Evolutionary conservation across 331 rosid species (phyloP).

Genomic region (Spiraea crenata): DNA sequence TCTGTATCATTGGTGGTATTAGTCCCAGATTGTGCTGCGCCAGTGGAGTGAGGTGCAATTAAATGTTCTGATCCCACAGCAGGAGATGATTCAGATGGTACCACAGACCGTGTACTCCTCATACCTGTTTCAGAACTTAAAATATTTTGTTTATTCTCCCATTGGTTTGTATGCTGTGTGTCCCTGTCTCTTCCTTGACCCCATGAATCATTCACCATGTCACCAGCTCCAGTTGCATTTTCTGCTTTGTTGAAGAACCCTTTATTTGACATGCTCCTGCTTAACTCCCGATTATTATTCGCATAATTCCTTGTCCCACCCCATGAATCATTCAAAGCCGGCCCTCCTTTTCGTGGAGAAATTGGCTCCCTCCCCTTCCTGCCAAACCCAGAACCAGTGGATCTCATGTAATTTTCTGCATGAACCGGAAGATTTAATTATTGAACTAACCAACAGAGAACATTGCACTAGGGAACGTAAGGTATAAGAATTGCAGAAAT

Average conservation of each 20-base stretch:
- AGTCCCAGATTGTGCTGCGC: constrained; percentile 39
- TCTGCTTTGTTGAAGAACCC: constrained; percentile 65
- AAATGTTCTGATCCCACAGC: constrained; percentile 40
- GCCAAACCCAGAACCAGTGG: constrained; percentile 75
- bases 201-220: constrained; percentile 54
- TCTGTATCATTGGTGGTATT: constrained; percentile 67
- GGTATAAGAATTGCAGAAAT: not conserved
- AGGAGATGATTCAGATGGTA: constrained; percentile 39
- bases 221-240: constrained; percentile 51
- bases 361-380: constrained; percentile 71
- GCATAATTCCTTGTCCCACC: constrained; percentile 66
- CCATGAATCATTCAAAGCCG: constrained; percentile 69
- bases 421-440: constrained; percentile 25
- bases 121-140: constrained; percentile 51
- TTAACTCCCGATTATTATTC: constrained; percentile 50
- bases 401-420: constrained; percentile 66
- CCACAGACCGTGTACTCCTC: constrained; percentile 41
- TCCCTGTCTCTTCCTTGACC: constrained; percentile 77
- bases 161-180: constrained; percentile 46
- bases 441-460: not conserved
- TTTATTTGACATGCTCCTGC: constrained; percentile 65
- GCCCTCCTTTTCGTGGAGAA: constrained; percentile 76
- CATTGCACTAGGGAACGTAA: not conserved
- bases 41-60: constrained; percentile 39
- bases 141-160: constrained; percentile 62